Percentiles rank a stretch among this genome's conserved stretches.
phyloP scores from a whole-genome alignment of 495 filamentous ascomycete species.

The Endocarpon pusillum region DNA sequence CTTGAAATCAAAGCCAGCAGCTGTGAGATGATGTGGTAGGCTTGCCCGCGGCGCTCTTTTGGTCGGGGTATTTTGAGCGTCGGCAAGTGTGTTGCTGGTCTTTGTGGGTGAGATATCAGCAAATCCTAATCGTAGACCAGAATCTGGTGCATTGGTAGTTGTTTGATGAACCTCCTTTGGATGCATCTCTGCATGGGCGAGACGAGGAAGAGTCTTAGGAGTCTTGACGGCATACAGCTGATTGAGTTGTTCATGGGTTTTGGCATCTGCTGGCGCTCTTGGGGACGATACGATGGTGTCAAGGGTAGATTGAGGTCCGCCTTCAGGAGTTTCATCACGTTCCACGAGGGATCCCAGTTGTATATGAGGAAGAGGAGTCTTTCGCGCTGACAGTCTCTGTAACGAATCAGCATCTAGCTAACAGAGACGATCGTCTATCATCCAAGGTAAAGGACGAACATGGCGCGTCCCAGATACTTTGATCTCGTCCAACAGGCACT shows the following conservation, averaged over 20 bases:
- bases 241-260: slow-evolving; percentile 6
- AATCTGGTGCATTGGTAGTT: slow-evolving; percentile 49
- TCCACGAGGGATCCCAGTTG: slow-evolving; percentile 23
- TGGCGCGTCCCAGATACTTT: not conserved
- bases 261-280: slow-evolving; percentile 5
- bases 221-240: slow-evolving; percentile 29
- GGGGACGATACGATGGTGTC: slow-evolving; percentile 9
- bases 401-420: not conserved
- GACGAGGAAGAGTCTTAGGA: slow-evolving; percentile 22
- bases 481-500: not conserved
- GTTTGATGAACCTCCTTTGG: slow-evolving; percentile 56
- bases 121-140: slow-evolving; percentile 50
- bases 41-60: slow-evolving; percentile 20
- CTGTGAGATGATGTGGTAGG: slow-evolving; percentile 22
- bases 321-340: slow-evolving; percentile 17
- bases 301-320: slow-evolving; percentile 5
- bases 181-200: slow-evolving; percentile 54
- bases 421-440: not conserved
- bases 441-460: not conserved
- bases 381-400: not conserved
- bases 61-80: slow-evolving; percentile 24
- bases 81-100: slow-evolving; percentile 22
- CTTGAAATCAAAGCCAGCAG: slow-evolving; percentile 60
- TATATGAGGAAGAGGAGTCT: not conserved
- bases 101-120: slow-evolving; percentile 37